Evolutionary conservation across 2,329 filamentous ascomycete genomes (phyloP), one percentile per base, ranked within the genome.

Genomic region (Fusarium sulawesiense): DNA sequence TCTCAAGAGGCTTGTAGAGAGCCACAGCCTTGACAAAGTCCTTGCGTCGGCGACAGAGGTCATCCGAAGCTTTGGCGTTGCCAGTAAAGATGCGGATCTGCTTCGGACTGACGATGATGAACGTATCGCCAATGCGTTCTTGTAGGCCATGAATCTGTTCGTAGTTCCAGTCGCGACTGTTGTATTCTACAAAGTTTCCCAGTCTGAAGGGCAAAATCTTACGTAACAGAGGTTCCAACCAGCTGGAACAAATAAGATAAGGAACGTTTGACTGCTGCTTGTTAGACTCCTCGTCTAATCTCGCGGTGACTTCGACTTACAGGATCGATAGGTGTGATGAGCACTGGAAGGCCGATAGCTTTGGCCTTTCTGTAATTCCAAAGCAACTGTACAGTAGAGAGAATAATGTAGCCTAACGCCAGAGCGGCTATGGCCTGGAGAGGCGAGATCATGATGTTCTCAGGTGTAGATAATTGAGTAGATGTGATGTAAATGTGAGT

Each of bases 91-190:
- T 53, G 0, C 70, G 70, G 6, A 72, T 72, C 34, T 72, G 70
- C 62, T 70, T 72, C 0, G 70, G 66, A 9, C 70, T 72, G 20
- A 46, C 70, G 3, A 72, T 72, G 32, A 72, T 72, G 21, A 72
- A 72, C 1, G 70, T 72, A 32, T 72, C 70, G 7, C 68, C 70
- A 49, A 72, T 72, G 6, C 66, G 61, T 8, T 72, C 66, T 46
- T 72, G 70, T 1, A 72, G 59, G 9, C 53, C 59, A 40, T 61
- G 47, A 20, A 72, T 72, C 40, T 72, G 68, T 18, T 66, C 66
- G 34, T 72, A 72, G 8, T 72, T 72, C 66, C 65, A 72, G 29
- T 72, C 66, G n/a, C 70, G 62, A 3, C 65, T 72, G 49, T 72
- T 72, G 58, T 72, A 72, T n/a, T 72, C 68, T 2, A 72, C 68